Evolutionary conservation across 306 rosid genomes (phyloP).

Genomic region (Geum urbanum): DNA sequence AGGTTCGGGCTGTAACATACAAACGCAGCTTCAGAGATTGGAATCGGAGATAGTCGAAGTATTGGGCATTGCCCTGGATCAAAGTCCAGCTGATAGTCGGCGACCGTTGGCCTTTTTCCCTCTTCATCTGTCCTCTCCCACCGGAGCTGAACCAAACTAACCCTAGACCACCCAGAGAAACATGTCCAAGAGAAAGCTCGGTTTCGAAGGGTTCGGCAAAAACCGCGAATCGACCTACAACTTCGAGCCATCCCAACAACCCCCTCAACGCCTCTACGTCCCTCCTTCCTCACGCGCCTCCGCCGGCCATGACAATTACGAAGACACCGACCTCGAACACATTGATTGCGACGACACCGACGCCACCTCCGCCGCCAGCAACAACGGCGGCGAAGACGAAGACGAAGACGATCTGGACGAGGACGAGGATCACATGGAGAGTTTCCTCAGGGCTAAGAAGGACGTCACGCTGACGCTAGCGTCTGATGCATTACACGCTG

Average conservation of each 20-base stretch:
- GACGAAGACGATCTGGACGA: slow-evolving; percentile 93
- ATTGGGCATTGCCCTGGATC: too few relatives aligned
- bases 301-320: slow-evolving; percentile 69
- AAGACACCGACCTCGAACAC: slow-evolving; percentile 73
- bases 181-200: slow-evolving; percentile 93
- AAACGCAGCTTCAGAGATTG: too few relatives aligned
- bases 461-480: slow-evolving; percentile 81
- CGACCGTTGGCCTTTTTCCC: background rate
- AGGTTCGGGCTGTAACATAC: too few relatives aligned
- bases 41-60: too few relatives aligned
- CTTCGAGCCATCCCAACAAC: slow-evolving; percentile 75
- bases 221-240: slow-evolving; percentile 79
- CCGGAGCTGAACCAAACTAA: background rate
- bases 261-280: slow-evolving; percentile 76
- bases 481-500: slow-evolving; percentile 80
- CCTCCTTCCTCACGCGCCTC: slow-evolving; percentile 75
- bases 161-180: background rate
- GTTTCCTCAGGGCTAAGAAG: slow-evolving; percentile 83
- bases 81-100: background rate
- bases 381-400: slow-evolving; percentile 12
- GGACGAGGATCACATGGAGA: slow-evolving; percentile 90
- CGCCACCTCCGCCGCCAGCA: slow-evolving; percentile 17
- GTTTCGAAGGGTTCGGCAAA: slow-evolving; percentile 89
- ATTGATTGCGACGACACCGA: slow-evolving; percentile 66
- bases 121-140: background rate